Percentiles rank a stretch among this genome's conserved stretches.
Evolutionary conservation across 2,329 filamentous ascomycete species (phyloP).

Genomic region (Sporothrix luriei): DNA sequence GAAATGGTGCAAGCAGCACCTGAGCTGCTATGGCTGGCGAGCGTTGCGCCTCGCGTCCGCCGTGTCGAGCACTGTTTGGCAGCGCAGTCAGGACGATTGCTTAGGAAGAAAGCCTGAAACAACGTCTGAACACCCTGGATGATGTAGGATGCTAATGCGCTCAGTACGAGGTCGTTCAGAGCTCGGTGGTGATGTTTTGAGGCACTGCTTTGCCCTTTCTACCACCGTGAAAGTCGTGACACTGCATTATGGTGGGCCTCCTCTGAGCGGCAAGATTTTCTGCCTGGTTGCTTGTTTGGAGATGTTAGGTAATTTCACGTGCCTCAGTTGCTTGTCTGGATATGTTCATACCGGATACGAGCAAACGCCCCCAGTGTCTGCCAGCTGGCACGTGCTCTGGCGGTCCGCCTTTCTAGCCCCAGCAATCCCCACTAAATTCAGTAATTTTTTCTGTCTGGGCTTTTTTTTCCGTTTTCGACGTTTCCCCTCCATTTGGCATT

Average conservation of each 20-base stretch:
- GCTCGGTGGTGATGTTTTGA: slow-evolving; percentile 21
- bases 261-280: slow-evolving; percentile 28
- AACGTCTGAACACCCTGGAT: neutral
- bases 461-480: slow-evolving; percentile 33
- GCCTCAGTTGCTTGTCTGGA: neutral
- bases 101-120: neutral
- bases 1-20: neutral
- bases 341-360: neutral
- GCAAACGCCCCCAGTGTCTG: slow-evolving; percentile 12
- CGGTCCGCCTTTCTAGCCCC: slow-evolving; percentile 26
- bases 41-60: slow-evolving; percentile 22
- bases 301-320: slow-evolving; percentile 20
- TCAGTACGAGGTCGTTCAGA: neutral
- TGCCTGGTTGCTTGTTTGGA: neutral
- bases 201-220: slow-evolving; percentile 20
- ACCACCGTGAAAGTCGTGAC: slow-evolving; percentile 21
- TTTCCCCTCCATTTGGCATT: slow-evolving; percentile 31
- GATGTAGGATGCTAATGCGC: slow-evolving; percentile 4
- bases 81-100: neutral
- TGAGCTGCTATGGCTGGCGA: slow-evolving; percentile 24
- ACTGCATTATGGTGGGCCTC: slow-evolving; percentile 1
- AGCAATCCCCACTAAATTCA: slow-evolving; percentile 32
- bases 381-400: slow-evolving; percentile 28
- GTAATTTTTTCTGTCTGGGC: slow-evolving; percentile 32
- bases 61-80: neutral